Evolutionary conservation across 495 filamentous ascomycete species (phyloP).

Genomic region (Aspergillus biplanus): DNA sequence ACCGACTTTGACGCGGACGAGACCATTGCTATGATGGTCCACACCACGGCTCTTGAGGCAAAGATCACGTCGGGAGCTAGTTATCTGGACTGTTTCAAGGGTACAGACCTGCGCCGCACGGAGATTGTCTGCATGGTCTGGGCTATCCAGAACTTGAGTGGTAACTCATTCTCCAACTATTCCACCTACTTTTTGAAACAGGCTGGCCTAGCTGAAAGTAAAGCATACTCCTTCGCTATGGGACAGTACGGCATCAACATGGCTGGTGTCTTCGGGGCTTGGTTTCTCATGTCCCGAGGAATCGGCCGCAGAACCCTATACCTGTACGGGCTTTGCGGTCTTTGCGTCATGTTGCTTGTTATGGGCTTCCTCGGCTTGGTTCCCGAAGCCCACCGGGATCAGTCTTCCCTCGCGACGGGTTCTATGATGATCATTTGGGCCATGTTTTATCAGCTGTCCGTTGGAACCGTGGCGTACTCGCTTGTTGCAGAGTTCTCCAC

Average conservation of each 20-base stretch:
- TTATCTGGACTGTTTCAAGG: slow-evolving; percentile 76
- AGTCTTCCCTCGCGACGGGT: slow-evolving; percentile 67
- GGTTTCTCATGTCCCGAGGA: slow-evolving; percentile 70
- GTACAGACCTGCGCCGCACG: slow-evolving; percentile 72
- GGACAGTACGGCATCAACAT: slow-evolving; percentile 79
- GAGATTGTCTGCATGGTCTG: slow-evolving; percentile 81
- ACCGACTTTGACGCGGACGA: slow-evolving; percentile 72
- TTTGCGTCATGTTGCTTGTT: slow-evolving; percentile 68
- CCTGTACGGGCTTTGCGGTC: slow-evolving; percentile 66
- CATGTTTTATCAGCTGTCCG: slow-evolving; percentile 72
- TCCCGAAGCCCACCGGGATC: slow-evolving; percentile 51
- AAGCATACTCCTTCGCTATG: slow-evolving; percentile 70
- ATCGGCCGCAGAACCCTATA: slow-evolving; percentile 74
- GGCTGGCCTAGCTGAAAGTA: slow-evolving; percentile 62
- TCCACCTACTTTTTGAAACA: slow-evolving; percentile 78
- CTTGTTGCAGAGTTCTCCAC: slow-evolving; percentile 77
- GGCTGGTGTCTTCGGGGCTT: slow-evolving; percentile 71
- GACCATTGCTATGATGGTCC: slow-evolving; percentile 83
- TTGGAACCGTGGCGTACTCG: slow-evolving; percentile 80
- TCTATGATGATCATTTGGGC: slow-evolving; percentile 75
- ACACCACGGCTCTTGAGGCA: slow-evolving; percentile 74
- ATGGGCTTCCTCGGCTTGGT: slow-evolving; percentile 76
- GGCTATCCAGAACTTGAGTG: slow-evolving; percentile 81
- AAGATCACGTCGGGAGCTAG: slow-evolving; percentile 70
- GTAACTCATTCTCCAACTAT: slow-evolving; percentile 80